phyloP scores from a whole-genome alignment of 73 alveolate genomes.

The Symbiodinium pilosum region DNA sequence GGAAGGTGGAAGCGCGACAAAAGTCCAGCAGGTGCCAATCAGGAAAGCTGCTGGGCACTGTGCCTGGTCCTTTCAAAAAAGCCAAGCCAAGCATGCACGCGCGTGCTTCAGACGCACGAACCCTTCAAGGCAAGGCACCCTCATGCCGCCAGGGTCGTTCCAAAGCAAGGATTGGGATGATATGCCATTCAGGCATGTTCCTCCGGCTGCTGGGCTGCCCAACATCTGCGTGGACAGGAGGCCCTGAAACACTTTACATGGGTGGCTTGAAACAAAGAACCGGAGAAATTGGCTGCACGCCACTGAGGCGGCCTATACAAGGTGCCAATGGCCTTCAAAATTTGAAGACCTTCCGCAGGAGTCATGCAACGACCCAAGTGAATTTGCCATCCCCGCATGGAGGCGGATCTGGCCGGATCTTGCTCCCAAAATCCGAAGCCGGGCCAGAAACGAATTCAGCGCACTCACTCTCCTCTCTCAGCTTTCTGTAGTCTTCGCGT shows the following conservation, averaged over 20 bases:
- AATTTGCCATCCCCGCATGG: no score
- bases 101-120: slow-evolving; percentile 15
- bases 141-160: background rate
- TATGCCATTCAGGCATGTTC: slow-evolving; percentile 11
- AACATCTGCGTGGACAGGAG: background rate
- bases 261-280: background rate
- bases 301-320: slow-evolving; percentile 1
- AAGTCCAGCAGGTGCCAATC: background rate
- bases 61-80: background rate
- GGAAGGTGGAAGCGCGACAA: background rate
- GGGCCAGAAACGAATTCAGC: background rate
- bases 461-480: background rate
- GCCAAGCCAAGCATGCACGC: slow-evolving; percentile 10
- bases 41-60: slow-evolving; percentile 1
- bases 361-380: background rate
- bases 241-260: background rate
- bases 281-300: background rate
- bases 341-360: background rate
- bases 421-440: no score
- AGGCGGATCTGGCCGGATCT: no score
- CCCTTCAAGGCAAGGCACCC: background rate
- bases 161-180: background rate
- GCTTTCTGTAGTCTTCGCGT: background rate
- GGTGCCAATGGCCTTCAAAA: background rate
- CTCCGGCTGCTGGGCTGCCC: background rate